Evolutionary conservation across 2,329 filamentous ascomycete genomes (phyloP), one percentile per base, ranked within the genome.

Genomic region (Curvularia eragrostidis): DNA sequence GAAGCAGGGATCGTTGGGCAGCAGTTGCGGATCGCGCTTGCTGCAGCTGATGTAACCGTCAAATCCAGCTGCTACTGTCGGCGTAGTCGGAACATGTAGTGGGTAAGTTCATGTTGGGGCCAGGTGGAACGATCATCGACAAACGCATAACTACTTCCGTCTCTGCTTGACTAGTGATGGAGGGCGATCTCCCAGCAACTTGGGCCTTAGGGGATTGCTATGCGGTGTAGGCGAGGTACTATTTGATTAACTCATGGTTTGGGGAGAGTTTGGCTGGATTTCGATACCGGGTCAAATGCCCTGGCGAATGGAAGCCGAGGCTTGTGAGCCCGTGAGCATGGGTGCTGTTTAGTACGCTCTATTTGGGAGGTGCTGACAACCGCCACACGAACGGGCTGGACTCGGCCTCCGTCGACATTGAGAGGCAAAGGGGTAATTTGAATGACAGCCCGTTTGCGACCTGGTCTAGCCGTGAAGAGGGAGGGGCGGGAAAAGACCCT

Each of bases 31-130:
- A 61, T 82, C 55, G 85, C 85, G 1, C 62, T 82, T 61, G 83
- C 82, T 3, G 79, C 82, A 48, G 85, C 87, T 3, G 88, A 90
- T 77, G 82, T 90, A 13, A 76, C 79, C 1, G 79, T 90, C 13
- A 77, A 71, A 19, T 79, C 83, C 8, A 87, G 85, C 4, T 89
- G 87, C 64, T 88, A 84, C 66, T 89, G 84, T 55, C 64, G 70
- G 28, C 57, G 50, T 42, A 57, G 59, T 53, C 54, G 52, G 26
- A 38, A 48, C 4, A 26, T 46, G 36, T 48, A 26, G n/a, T 19
- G 39, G 39, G 34, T 50, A 10, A 18, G 7, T 36, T 36, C 15
- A 39, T 21, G 19, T 7, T 26, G 15, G 21, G n/a, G 12, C 21
- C 46, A 8, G 30, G 23, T 24, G 46, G 32, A 9, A 10, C 46